Percentiles rank a stretch among this genome's conserved stretches.
phyloP scores from a whole-genome alignment of 139 green algal species.

The Microglena sp. region DNA sequence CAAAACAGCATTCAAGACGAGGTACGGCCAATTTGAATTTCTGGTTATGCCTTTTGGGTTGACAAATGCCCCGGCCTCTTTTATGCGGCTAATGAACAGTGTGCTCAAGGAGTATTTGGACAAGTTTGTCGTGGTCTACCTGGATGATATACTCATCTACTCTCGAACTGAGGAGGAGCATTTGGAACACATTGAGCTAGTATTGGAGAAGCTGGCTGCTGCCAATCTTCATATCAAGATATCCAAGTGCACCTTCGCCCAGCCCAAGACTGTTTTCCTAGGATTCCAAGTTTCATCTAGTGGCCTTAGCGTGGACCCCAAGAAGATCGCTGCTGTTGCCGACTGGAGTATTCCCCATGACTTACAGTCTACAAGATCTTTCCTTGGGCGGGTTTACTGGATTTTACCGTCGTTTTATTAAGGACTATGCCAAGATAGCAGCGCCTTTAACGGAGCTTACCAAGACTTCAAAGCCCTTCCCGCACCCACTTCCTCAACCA shows the following conservation, averaged over 20 bases:
- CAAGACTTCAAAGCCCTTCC: no score
- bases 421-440: no score
- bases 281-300: slow-evolving; percentile 1
- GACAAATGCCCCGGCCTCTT: slow-evolving; percentile 46
- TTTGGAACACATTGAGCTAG: slow-evolving; percentile 20
- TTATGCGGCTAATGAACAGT: slow-evolving; percentile 44
- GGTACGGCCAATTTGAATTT: slow-evolving; percentile 38
- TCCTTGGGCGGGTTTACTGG: slow-evolving; percentile 6
- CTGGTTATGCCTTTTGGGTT: slow-evolving; percentile 38
- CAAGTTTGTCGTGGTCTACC: slow-evolving; percentile 28
- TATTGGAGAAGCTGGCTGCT: slow-evolving; percentile 14
- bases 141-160: slow-evolving; percentile 39
- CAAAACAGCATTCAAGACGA: slow-evolving; percentile 42
- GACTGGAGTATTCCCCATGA: slow-evolving; percentile 7
- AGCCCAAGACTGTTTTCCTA: neutral
- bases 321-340: slow-evolving; percentile 1
- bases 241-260: slow-evolving; percentile 32
- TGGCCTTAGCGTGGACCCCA: slow-evolving; percentile 5
- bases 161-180: slow-evolving; percentile 33
- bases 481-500: no score
- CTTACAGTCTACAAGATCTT: slow-evolving; percentile 1
- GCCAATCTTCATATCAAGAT: slow-evolving; percentile 22
- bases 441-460: no score
- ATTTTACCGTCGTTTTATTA: no score
- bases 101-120: slow-evolving; percentile 23